Conservation (phyloP, 106 monocot genomes). For the Dendrobium chrysotoxum region DNA sequence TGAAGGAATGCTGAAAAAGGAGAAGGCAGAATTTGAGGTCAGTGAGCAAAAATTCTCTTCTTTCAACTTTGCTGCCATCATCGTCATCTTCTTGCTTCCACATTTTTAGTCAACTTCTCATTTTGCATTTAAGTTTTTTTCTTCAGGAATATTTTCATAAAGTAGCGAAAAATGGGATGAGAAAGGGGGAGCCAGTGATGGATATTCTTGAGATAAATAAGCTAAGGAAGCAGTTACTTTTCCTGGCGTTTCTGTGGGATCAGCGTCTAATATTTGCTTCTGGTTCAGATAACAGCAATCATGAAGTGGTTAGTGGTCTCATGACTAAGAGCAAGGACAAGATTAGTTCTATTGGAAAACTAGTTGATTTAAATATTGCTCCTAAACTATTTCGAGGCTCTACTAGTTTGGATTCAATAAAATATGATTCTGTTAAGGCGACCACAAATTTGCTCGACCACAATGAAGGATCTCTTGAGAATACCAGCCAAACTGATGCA, state of each 20-base stretch:
- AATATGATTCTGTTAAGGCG: constrained; percentile 14
- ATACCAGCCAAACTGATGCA: constrained; percentile 11
- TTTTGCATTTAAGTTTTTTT: constrained; percentile 16
- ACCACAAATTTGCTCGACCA: constrained; percentile 10
- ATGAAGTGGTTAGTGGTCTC: constrained; percentile 15
- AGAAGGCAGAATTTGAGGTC: constrained; percentile 76
- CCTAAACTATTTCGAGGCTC: constrained; percentile 15
- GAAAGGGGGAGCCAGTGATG: constrained; percentile 36
- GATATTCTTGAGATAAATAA: constrained; percentile 87
- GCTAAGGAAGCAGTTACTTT: constrained; percentile 45
- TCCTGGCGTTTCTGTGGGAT: constrained; percentile 74
- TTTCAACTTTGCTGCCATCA: neutral
- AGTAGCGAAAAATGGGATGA: constrained; percentile 29
- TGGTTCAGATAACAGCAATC: constrained; percentile 11
- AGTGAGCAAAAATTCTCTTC: constrained; percentile 5
- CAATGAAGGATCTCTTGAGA: constrained; percentile 12
- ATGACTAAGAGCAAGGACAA: constrained; percentile 23
- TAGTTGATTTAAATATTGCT: constrained; percentile 20
- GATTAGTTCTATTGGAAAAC: constrained; percentile 15
- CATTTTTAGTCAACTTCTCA: constrained; percentile 2
- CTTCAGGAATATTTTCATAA: constrained; percentile 60
- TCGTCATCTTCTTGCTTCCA: neutral
- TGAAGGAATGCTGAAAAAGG: constrained; percentile 46
- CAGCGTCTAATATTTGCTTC: constrained; percentile 50
- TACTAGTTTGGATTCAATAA: constrained; percentile 13